phyloP scores from a whole-genome alignment of 441 rosid species.

The Cnidoscolus chayamansa region DNA sequence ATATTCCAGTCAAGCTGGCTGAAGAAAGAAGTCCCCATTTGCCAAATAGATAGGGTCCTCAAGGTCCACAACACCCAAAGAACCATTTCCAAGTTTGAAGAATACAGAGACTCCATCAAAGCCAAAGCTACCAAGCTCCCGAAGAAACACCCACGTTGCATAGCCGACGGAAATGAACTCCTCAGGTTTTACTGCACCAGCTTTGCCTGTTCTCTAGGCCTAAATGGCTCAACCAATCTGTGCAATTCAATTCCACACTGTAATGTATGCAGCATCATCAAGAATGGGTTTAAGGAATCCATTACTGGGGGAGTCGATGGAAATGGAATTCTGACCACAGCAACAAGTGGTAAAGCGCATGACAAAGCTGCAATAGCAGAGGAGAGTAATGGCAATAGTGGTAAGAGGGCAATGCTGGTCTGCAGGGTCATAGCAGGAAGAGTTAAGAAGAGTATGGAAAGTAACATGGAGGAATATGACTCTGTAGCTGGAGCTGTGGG shows the following conservation, averaged over 20 bases:
- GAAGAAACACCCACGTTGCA: conserved; percentile 69
- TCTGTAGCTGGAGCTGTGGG: conserved; percentile 52
- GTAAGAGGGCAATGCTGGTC: conserved; percentile 65
- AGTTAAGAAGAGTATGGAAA: conserved; percentile 51
- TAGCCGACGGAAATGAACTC: conserved; percentile 83
- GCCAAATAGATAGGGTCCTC: conserved; percentile 67
- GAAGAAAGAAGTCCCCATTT: conserved; percentile 53
- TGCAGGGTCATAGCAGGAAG: conserved; percentile 76
- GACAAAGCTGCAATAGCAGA: conserved; percentile 37
- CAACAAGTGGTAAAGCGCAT: conserved; percentile 72
- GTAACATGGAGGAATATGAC: conserved; percentile 50
- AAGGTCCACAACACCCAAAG: conserved; percentile 65
- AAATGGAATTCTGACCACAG: conserved; percentile 64
- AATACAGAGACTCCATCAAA: conserved; percentile 67
- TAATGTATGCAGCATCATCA: conserved; percentile 57
- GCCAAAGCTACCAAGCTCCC: conserved; percentile 52
- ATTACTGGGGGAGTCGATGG: conserved; percentile 4
- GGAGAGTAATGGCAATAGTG: conserved; percentile 21
- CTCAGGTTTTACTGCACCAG: conserved; percentile 67
- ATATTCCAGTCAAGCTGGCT: conserved; percentile 86
- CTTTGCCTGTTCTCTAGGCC: conserved; percentile 56
- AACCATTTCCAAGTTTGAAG: conserved; percentile 65
- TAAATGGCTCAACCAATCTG: conserved; percentile 53
- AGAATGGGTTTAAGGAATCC: conserved; percentile 52
- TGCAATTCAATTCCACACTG: conserved; percentile 58